Conservation (phyloP, 495 filamentous ascomycete genomes). For the Trichoderma erinaceum region DNA sequence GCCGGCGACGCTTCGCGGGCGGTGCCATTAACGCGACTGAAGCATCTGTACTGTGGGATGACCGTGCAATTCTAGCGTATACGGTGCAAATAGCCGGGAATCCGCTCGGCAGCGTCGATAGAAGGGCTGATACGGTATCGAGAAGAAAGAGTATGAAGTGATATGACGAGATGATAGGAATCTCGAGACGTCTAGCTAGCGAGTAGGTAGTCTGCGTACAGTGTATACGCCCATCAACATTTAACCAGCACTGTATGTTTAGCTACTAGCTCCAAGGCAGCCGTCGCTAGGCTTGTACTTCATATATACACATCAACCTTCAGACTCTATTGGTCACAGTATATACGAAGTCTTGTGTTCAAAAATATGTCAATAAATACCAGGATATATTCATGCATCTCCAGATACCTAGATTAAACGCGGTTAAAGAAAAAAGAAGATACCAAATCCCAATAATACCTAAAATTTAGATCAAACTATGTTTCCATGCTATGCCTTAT, state of each 20-base stretch:
- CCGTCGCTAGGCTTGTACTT: background rate
- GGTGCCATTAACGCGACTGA: constrained; percentile 40
- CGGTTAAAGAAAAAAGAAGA: background rate
- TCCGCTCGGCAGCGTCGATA: background rate
- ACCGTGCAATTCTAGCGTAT: background rate
- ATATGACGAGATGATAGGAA: background rate
- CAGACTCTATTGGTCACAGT: too few species aligned
- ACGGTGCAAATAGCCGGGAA: background rate
- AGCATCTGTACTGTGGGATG: background rate
- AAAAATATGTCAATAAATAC: too few species aligned
- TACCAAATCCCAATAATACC: background rate
- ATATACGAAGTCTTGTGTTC: too few species aligned
- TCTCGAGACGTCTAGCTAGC: background rate
- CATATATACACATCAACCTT: too few species aligned
- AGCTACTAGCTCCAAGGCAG: constrained; percentile 1
- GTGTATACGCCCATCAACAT: background rate
- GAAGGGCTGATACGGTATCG: background rate
- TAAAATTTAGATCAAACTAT: background rate
- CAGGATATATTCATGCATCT: too few species aligned
- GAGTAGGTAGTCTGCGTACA: background rate
- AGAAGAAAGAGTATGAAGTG: background rate
- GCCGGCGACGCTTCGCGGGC: constrained; percentile 49
- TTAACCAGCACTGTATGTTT: background rate
- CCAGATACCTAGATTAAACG: too few species aligned
- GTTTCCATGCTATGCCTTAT: too few species aligned